A percentile compares a stretch with the other conserved stretches of the same genome.
Evolutionary conservation across 306 rosid genomes (phyloP).

Genomic region (Castanospermum australe): DNA sequence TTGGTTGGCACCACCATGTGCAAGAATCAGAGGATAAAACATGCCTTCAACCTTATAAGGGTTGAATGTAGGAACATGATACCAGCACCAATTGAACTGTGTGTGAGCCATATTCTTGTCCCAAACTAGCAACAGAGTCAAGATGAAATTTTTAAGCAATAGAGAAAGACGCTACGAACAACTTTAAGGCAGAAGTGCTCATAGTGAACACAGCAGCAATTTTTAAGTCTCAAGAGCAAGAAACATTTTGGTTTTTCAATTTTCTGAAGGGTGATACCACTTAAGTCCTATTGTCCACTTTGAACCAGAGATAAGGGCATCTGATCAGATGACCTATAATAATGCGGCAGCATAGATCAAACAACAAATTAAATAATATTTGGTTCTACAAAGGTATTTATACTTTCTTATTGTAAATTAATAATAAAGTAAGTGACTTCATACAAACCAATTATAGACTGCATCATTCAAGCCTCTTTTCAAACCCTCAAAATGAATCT

Average conservation of each 20-base stretch:
- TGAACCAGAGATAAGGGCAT: background rate
- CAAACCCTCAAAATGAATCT: background rate
- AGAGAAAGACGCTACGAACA: background rate
- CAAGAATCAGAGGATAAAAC: slow-evolving; percentile 78
- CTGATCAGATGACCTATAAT: background rate
- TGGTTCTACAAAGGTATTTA: background rate
- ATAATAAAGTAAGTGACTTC: background rate
- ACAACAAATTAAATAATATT: background rate
- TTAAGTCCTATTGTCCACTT: background rate
- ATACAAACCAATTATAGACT: background rate
- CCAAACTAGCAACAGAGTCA: slow-evolving; percentile 63
- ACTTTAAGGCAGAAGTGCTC: too few species aligned
- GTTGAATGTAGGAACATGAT: slow-evolving; percentile 87
- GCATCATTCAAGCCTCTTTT: background rate
- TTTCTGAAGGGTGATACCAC: background rate
- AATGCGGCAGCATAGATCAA: slow-evolving; percentile 1
- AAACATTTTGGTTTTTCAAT: background rate
- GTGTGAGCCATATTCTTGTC: slow-evolving; percentile 96
- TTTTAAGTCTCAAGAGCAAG: slow-evolving; percentile 7
- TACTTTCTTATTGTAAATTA: background rate
- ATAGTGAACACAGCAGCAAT: background rate
- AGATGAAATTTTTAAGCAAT: slow-evolving; percentile 19
- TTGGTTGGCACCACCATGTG: slow-evolving; percentile 72
- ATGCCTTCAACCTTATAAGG: slow-evolving; percentile 81
- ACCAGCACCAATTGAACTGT: slow-evolving; percentile 94